phyloP scores from a whole-genome alignment of 176 grass and related monocot species.

The Oryza brachyantha region DNA sequence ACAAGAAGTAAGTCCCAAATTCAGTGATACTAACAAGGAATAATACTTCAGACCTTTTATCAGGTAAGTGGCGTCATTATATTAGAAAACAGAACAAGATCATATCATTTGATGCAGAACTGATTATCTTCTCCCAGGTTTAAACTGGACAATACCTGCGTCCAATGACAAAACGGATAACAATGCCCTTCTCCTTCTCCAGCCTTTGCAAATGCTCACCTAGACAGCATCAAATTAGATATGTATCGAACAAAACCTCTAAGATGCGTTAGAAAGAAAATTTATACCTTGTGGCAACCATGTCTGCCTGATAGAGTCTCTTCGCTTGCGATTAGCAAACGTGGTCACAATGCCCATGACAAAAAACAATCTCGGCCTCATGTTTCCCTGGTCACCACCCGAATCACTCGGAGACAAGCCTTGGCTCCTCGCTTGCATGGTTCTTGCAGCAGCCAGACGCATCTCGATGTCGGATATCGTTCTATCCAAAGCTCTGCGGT shows the following conservation, averaged over 20 bases:
- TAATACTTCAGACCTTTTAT: no score
- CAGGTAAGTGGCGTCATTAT: background rate
- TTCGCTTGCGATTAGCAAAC: conserved; percentile 40
- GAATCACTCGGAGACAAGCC: conserved; percentile 39
- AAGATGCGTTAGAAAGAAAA: background rate
- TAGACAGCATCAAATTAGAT: conserved; percentile 12
- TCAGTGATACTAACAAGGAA: background rate
- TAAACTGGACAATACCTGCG: conserved; percentile 46
- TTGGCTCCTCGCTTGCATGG: conserved; percentile 40
- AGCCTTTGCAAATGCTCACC: conserved; percentile 49
- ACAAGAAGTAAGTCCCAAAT: conserved; percentile 10
- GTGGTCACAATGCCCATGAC: conserved; percentile 71
- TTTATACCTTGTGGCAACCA: conserved; percentile 56
- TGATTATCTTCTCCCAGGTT: background rate
- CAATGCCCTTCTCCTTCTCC: conserved; percentile 58
- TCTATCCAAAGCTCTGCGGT: conserved; percentile 48
- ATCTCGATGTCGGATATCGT: conserved; percentile 67
- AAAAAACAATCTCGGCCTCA: conserved; percentile 36
- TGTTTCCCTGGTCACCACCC: conserved; percentile 20
- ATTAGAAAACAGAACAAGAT: background rate
- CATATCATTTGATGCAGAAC: background rate
- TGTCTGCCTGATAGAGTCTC: conserved; percentile 57
- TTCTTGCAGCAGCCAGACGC: conserved; percentile 61
- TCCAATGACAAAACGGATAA: conserved; percentile 72
- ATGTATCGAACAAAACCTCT: background rate